Base-by-base conservation (phyloP, 208 protist species). In the Crithidia expoeki region DNA sequence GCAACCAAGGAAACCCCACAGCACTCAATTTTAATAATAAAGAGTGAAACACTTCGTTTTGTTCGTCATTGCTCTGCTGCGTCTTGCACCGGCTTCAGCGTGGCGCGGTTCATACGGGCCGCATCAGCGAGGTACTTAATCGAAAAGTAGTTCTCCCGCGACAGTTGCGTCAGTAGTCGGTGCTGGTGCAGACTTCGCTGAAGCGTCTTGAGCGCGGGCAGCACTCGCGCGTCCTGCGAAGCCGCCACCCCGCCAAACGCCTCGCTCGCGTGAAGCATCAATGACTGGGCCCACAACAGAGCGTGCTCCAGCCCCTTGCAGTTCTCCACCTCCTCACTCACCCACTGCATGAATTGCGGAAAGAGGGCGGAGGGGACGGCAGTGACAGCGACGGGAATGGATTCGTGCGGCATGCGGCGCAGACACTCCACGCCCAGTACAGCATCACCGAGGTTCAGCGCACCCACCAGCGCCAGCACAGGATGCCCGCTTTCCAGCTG, bases 81-180 rank as follows among this genome's bases (percentile, higher is more conserved):
- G 10, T 89, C 69, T 1, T 72, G 67, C 7, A 68, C 40, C 25
- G 74, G 57, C 44, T 84, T 55, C 62, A 88, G 59, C 25, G 74
- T 64, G 36, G 84, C 65, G 52, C 76, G 84, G 61, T 79, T 82
- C 86, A 95, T 88, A 21, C 74, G 76, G 6, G 88, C 77, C 56
- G 86, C 80, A 67, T 95, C 85, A 28, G 85, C 76, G 33, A 97
- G 83, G 72, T 97, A 97, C 69, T 82, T 81, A 70, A 97, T 58
- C 30, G 92, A 90, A 52, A 92, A 94, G 76, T 92, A 94, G 57
- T 97, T 97, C 66, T 95, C 92, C 46, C 83, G 79, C 12, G 88
- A 87, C 51, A 94, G 73, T 55, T 91, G 74, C 34, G 69, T 79
- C 49, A 97, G 59, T 49, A 79, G 67, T 32, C 81, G 76, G 69